These are phyloP conservation scores for Rhodotorula sp. DNA, from an alignment of 1,284 basidiomycete genomes.

Conservation along the genomic window DNA sequence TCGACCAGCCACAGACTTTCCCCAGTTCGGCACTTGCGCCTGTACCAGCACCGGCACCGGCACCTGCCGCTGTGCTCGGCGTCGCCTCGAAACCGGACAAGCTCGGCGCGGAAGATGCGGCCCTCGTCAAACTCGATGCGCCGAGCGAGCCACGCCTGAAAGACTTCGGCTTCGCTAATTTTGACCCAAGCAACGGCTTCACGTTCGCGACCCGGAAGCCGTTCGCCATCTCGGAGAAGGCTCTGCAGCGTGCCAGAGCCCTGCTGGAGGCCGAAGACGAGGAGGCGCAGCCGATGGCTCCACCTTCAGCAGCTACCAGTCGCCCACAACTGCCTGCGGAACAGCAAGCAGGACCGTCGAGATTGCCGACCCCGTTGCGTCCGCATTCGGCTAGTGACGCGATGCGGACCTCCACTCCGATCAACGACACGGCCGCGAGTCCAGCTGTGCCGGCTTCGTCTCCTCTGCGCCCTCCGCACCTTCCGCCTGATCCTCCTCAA, in stretches of 20 bases:
- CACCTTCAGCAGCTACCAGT: background rate
- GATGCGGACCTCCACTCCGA: background rate
- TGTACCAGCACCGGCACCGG: too few species aligned
- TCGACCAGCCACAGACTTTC: constrained; percentile 24
- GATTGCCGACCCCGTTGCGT: background rate
- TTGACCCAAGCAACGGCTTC: constrained; percentile 15
- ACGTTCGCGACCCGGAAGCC: constrained; percentile 26
- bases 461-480: background rate
- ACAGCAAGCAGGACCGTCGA: background rate
- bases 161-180: constrained; percentile 16
- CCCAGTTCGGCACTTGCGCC: constrained; percentile 16
- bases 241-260: constrained; percentile 14
- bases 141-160: constrained; percentile 9
- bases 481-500: too few species aligned
- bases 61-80: too few species aligned
- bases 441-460: background rate
- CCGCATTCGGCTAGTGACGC: background rate
- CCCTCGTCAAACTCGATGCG: background rate
- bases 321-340: background rate
- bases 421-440: background rate
- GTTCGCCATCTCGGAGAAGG: constrained; percentile 18
- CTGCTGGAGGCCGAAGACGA: constrained; percentile 15
- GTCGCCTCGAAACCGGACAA: too few species aligned
- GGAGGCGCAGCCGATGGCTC: too few species aligned
- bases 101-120: background rate